Conservation (phyloP, 306 rosid species). For the Hippophae gyantsensis region DNA sequence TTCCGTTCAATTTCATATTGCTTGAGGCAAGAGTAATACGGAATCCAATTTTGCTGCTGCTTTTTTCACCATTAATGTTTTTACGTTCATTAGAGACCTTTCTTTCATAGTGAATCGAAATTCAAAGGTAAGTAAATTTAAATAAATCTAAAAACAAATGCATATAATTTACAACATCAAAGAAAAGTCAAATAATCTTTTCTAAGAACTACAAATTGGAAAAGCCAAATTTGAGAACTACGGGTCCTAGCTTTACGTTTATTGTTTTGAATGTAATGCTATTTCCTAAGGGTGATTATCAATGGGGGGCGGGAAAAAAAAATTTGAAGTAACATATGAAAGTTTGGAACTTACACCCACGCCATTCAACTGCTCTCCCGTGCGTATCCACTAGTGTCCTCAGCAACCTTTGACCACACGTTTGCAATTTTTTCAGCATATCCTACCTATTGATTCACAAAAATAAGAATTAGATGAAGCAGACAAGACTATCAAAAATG, state of each 20-base stretch:
- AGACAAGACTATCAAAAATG: no score
- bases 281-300: conserved; percentile 15
- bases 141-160: background rate
- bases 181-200: conserved; percentile 5
- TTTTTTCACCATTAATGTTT: no score
- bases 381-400: conserved; percentile 58
- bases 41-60: no score
- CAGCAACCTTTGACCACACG: conserved; percentile 81
- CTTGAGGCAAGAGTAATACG: no score
- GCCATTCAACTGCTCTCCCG: conserved; percentile 43
- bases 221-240: conserved; percentile 13
- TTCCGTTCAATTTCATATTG: no score
- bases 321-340: background rate
- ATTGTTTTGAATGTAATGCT: conserved; percentile 20
- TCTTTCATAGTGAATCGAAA: background rate
- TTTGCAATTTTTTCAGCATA: conserved; percentile 90
- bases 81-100: no score
- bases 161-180: conserved; percentile 19
- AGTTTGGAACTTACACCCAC: conserved; percentile 30
- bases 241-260: conserved; percentile 9
- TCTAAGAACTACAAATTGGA: conserved; percentile 21
- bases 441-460: conserved; percentile 47
- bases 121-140: background rate
- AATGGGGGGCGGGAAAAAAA: conserved; percentile 10
- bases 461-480: no score